Conservation (phyloP, 2,329 filamentous ascomycete genomes). For the Colletotrichum godetiae region DNA sequence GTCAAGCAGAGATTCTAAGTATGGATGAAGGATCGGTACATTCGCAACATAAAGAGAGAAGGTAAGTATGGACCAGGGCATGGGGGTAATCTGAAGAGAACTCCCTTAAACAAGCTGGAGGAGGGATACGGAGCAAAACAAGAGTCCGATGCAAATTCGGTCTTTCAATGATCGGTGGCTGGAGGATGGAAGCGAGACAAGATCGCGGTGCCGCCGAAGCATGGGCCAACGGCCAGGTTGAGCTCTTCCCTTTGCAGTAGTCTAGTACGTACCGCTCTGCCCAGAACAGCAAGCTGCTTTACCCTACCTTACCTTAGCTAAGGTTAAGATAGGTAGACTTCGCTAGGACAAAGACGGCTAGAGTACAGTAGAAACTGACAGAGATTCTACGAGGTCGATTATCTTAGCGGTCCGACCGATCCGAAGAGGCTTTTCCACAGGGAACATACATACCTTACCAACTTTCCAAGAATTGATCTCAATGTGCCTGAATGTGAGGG, state of each 20-base stretch:
- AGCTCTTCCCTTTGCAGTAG: neutral
- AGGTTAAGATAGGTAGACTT: neutral
- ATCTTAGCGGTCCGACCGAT: constrained; percentile 18
- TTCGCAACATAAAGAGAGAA: neutral
- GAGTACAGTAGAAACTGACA: neutral
- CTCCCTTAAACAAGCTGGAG: neutral
- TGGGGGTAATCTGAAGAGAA: neutral
- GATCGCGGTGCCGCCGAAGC: constrained; percentile 19
- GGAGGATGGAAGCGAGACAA: constrained; percentile 1
- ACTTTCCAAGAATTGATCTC: neutral
- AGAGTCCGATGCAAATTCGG: neutral
- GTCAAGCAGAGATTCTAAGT: neutral
- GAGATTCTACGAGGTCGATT: neutral
- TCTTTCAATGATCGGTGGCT: neutral
- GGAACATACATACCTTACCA: neutral
- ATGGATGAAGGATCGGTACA: neutral
- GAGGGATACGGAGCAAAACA: neutral
- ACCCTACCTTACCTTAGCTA: neutral
- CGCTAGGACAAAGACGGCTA: neutral
- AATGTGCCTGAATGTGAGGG: neutral
- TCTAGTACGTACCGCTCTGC: neutral
- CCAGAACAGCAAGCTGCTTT: constrained; percentile 9
- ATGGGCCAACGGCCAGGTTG: constrained; percentile 5
- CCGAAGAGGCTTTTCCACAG: constrained; percentile 21
- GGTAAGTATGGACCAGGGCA: neutral